Evolutionary conservation across 2,329 filamentous ascomycete genomes (phyloP).

Genomic region (Alternaria viburni): DNA sequence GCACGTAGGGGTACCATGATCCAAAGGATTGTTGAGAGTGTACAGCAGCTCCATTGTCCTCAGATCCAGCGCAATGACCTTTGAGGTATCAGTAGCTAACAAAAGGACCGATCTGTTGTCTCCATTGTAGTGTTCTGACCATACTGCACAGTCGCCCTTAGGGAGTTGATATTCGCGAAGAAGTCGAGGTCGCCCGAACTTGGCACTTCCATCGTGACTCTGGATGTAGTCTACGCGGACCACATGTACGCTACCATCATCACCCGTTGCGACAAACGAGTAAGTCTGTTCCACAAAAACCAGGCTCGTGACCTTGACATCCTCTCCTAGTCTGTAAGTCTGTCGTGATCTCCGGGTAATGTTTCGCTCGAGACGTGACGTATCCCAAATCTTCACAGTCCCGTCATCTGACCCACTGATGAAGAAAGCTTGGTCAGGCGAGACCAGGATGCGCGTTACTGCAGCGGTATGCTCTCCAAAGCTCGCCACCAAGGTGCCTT

Average conservation of each 20-base stretch:
- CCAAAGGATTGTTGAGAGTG: constrained; percentile 81
- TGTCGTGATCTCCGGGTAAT: constrained; percentile 86
- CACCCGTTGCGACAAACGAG: constrained; percentile 88
- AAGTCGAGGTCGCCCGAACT: constrained; percentile 78
- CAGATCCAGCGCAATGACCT: constrained; percentile 83
- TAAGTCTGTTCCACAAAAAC: constrained; percentile 95
- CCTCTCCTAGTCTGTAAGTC: constrained; percentile 76
- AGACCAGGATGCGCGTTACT: constrained; percentile 79
- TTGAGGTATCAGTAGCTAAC: constrained; percentile 83
- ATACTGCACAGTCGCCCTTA: constrained; percentile 77
- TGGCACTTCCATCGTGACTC: constrained; percentile 60
- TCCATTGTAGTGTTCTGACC: constrained; percentile 89
- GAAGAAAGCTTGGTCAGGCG: constrained; percentile 94
- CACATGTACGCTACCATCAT: constrained; percentile 81
- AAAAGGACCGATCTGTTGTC: constrained; percentile 83
- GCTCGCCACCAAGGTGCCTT: constrained; percentile 82
- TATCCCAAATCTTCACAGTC: constrained; percentile 91
- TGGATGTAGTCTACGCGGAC: constrained; percentile 78
- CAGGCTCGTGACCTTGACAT: constrained; percentile 76
- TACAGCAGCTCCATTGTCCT: constrained; percentile 85
- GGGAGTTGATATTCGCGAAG: constrained; percentile 78
- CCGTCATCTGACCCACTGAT: constrained; percentile 93
- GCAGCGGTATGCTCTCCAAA: constrained; percentile 86
- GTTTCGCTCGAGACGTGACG: constrained; percentile 86
- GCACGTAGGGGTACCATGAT: constrained; percentile 89